Evolutionary conservation across 2,329 filamentous ascomycete genomes (phyloP).

Genomic region (Pseudogymnoascus destructans): DNA sequence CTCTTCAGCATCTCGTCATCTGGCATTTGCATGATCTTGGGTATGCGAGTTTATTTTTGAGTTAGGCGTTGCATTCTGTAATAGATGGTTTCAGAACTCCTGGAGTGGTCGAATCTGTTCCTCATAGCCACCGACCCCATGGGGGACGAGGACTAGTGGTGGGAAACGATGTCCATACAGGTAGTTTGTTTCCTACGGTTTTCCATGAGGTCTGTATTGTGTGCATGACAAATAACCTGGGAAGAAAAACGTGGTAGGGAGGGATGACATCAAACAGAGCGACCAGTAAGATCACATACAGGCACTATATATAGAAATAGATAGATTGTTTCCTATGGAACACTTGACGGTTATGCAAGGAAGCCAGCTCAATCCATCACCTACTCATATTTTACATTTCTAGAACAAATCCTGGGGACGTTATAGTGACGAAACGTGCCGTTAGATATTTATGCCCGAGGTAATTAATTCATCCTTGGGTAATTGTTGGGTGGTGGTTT

Average conservation of each 20-base stretch:
- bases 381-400: conserved; percentile 1
- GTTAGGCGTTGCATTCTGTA: conserved; percentile 5
- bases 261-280: not conserved
- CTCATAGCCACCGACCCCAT: not conserved
- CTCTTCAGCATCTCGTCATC: not conserved
- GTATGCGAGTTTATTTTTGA: not conserved
- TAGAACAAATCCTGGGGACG: not conserved
- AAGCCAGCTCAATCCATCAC: conserved; percentile 2
- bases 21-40: not conserved
- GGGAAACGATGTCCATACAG: not conserved
- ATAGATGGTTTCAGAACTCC: not conserved
- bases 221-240: not conserved
- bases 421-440: not conserved
- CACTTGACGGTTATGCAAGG: not conserved
- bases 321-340: conserved; percentile 7
- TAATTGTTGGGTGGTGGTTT: not conserved
- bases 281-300: not conserved
- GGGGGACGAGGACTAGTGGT: not conserved
- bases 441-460: not conserved
- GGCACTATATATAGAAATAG: conserved; percentile 7
- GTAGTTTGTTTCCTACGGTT: not conserved
- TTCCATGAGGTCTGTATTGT: conserved; percentile 1
- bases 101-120: not conserved
- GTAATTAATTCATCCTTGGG: not conserved
- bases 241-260: conserved; percentile 2